These are phyloP conservation scores for Scutellaria minor DNA, from an alignment of 257 asterid genomes.

Conservation along the genomic window DNA sequence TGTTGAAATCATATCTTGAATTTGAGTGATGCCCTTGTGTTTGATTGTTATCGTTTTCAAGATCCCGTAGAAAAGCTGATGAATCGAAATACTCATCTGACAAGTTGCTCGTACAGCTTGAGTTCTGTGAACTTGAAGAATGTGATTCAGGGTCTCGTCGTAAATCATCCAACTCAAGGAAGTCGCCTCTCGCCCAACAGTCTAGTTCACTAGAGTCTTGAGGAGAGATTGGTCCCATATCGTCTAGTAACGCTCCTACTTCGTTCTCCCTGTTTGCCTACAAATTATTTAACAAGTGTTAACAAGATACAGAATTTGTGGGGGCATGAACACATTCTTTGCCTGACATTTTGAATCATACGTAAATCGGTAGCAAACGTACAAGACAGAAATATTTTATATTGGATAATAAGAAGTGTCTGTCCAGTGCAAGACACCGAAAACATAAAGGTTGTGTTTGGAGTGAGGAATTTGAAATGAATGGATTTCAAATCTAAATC, in stretches of 20 bases:
- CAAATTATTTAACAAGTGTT: conserved; percentile 10
- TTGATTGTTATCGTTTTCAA: conserved; percentile 40
- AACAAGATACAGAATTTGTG: not conserved
- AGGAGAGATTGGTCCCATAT: conserved; percentile 31
- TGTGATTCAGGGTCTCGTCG: conserved; percentile 43
- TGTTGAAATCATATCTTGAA: conserved; percentile 37
- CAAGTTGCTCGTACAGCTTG: conserved; percentile 55
- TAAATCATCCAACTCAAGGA: conserved; percentile 60
- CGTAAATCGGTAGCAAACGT: too few species aligned
- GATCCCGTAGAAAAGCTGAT: conserved; percentile 47
- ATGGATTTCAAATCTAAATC: too few species aligned
- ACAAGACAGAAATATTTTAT: too few species aligned
- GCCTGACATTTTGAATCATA: not conserved
- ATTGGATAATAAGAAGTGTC: too few species aligned
- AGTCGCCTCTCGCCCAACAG: conserved; percentile 52
- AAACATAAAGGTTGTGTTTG: too few species aligned
- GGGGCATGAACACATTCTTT: not conserved
- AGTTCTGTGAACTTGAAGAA: conserved; percentile 64
- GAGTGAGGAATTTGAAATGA: too few species aligned
- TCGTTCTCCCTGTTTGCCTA: conserved; percentile 36
- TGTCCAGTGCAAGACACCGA: too few species aligned
- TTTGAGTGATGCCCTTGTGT: conserved; percentile 35
- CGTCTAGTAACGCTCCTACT: conserved; percentile 35
- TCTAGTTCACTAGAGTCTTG: conserved; percentile 38
- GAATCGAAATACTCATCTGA: conserved; percentile 68